Conservation (phyloP, 208 protist species). For the Angomonas deanei region DNA sequence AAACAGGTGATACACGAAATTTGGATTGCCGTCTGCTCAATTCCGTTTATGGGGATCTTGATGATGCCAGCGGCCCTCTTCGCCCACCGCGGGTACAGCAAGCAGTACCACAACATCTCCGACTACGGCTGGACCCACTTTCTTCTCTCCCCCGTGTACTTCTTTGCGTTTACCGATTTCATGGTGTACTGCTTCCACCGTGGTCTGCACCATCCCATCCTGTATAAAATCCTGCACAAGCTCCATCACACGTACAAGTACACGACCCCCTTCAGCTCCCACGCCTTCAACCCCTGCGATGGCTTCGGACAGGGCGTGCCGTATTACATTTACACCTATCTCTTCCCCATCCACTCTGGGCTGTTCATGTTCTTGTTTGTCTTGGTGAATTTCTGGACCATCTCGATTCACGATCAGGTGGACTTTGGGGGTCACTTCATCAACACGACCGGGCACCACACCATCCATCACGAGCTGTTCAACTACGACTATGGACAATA, state of each 20-base stretch:
- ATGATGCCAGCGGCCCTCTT: conserved; percentile 72
- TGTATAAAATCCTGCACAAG: conserved; percentile 92
- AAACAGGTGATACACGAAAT: conserved; percentile 64
- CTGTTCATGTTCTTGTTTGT: conserved; percentile 85
- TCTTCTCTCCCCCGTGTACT: conserved; percentile 53
- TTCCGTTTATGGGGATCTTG: conserved; percentile 70
- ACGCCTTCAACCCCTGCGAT: conserved; percentile 92
- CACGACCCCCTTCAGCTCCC: conserved; percentile 86
- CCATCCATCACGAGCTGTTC: conserved; percentile 91
- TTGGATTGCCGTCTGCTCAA: conserved; percentile 67
- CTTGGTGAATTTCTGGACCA: conserved; percentile 93
- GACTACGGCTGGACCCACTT: conserved; percentile 79
- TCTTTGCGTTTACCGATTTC: conserved; percentile 91
- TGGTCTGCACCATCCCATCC: conserved; percentile 79
- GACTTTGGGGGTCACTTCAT: conserved; percentile 79
- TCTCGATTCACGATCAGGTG: conserved; percentile 92
- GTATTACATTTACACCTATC: conserved; percentile 91
- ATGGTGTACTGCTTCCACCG: conserved; percentile 94
- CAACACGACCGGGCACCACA: conserved; percentile 88
- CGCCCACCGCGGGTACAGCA: conserved; percentile 68
- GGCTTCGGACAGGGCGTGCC: conserved; percentile 88
- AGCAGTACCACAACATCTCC: conserved; percentile 69
- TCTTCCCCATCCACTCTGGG: conserved; percentile 87
- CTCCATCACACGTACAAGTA: conserved; percentile 88
- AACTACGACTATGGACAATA: conserved; percentile 95